Evolutionary conservation across 2,329 filamentous ascomycete genomes (phyloP).

Genomic region (Neodidymelliopsis sp.): DNA sequence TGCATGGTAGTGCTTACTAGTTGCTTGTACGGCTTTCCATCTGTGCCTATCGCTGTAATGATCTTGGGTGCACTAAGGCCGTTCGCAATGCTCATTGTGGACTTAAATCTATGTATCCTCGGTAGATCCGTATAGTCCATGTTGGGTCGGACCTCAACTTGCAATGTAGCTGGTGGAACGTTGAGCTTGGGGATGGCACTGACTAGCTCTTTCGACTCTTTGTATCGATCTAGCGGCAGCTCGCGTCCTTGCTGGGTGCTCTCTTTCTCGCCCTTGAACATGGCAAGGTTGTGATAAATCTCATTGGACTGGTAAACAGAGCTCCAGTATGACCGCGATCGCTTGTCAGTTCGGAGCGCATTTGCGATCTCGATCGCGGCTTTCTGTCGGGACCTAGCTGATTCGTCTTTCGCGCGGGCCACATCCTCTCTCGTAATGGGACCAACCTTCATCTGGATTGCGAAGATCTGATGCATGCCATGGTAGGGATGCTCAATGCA

Average conservation of each 20-base stretch:
- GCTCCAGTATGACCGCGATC: slow-evolving; percentile 68
- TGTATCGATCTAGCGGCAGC: slow-evolving; percentile 68
- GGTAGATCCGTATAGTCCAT: slow-evolving; percentile 81
- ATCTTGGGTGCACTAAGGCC: slow-evolving; percentile 95
- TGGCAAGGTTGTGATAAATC: slow-evolving; percentile 68
- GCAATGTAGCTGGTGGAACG: slow-evolving; percentile 89
- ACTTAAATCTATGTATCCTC: slow-evolving; percentile 73
- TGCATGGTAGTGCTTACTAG: slow-evolving; percentile 61
- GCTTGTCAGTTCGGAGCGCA: slow-evolving; percentile 62
- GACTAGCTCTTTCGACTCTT: slow-evolving; percentile 68
- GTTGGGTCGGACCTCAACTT: slow-evolving; percentile 75
- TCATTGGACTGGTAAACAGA: slow-evolving; percentile 78
- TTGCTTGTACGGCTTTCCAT: slow-evolving; percentile 85
- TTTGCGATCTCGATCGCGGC: slow-evolving; percentile 76
- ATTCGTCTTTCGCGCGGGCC: slow-evolving; percentile 73
- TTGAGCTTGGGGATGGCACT: slow-evolving; percentile 68
- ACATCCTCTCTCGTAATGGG: slow-evolving; percentile 60
- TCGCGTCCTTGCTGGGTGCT: slow-evolving; percentile 71
- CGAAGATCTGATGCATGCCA: slow-evolving; percentile 96
- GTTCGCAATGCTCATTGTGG: slow-evolving; percentile 82
- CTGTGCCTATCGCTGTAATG: slow-evolving; percentile 78
- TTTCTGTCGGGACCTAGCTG: slow-evolving; percentile 74
- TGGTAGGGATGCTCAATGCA: slow-evolving; percentile 95
- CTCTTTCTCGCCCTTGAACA: slow-evolving; percentile 68
- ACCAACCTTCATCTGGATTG: slow-evolving; percentile 60